Conservation (phyloP, 345 rosid species). For the Hevea brasiliensis region DNA sequence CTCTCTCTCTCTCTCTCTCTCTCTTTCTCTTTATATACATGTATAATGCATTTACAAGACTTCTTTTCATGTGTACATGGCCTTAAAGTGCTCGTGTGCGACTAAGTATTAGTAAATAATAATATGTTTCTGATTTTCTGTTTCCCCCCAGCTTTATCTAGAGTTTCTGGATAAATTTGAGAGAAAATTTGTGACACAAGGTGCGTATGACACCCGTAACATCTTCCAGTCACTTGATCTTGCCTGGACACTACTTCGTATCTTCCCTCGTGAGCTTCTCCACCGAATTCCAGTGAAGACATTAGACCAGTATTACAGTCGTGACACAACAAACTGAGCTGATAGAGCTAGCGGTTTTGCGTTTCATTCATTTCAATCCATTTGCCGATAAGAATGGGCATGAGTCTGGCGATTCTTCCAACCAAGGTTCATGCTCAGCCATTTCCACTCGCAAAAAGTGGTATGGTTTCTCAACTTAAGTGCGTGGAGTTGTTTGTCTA, state of each 20-base stretch:
- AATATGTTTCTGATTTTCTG: background rate
- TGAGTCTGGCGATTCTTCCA: background rate
- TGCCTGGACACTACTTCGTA: constrained; percentile 95
- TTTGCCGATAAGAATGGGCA: background rate
- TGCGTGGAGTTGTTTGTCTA: constrained; percentile 8
- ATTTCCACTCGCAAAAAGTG: background rate
- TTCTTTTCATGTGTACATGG: background rate
- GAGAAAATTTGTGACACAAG: constrained; percentile 35
- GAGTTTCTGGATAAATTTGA: constrained; percentile 60
- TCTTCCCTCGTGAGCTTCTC: constrained; percentile 99
- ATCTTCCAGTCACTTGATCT: constrained; percentile 87
- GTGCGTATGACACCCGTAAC: constrained; percentile 35
- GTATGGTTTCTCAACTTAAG: background rate
- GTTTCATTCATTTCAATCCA: background rate
- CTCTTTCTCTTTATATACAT: background rate
- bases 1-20: background rate
- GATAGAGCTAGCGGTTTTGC: background rate
- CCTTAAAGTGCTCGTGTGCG: background rate
- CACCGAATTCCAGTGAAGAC: constrained; percentile 98
- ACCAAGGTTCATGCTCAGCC: background rate
- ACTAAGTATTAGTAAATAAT: background rate
- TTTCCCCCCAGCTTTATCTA: constrained; percentile 5
- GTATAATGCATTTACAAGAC: background rate
- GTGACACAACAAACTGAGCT: constrained; percentile 43
- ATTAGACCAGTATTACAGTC: constrained; percentile 79